These are phyloP conservation scores for Adansonia rubrostipa DNA, from an alignment of 441 rosid genomes.

Conservation along the genomic window DNA sequence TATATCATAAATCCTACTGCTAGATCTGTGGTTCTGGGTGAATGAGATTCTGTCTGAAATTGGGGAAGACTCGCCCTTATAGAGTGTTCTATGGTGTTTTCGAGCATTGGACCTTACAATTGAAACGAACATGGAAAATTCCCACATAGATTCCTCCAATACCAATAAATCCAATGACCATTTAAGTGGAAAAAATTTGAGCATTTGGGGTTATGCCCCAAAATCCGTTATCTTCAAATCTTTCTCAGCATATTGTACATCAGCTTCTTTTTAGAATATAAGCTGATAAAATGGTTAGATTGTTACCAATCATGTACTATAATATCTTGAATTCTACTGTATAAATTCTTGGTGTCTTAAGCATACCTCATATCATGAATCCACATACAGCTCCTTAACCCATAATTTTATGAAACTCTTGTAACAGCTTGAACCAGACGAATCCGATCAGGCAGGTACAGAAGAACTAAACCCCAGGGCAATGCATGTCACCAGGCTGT, in stretches of 20 bases:
- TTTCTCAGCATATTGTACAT: not conserved
- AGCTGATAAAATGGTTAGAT: not conserved
- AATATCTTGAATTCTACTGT: not conserved
- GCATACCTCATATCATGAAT: not conserved
- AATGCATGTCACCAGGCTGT: not conserved
- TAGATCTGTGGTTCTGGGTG: not conserved
- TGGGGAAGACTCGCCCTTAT: not conserved
- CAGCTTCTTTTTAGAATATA: not conserved
- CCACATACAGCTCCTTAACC: not conserved
- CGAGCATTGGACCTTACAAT: not conserved
- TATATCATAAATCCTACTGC: not conserved
- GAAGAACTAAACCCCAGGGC: conserved; percentile 4
- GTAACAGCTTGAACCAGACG: not conserved
- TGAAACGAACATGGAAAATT: not conserved
- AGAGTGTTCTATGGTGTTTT: not conserved
- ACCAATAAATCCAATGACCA: not conserved
- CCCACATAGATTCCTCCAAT: not conserved
- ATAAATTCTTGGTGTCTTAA: not conserved
- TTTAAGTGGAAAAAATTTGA: not conserved
- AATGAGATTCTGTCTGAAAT: not conserved
- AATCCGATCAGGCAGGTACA: not conserved
- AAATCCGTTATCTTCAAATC: not conserved
- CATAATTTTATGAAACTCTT: not conserved
- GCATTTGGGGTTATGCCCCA: not conserved
- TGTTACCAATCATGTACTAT: not conserved